Evolutionary conservation across 331 rosid genomes (phyloP).

Genomic region (Malus hybrid): DNA sequence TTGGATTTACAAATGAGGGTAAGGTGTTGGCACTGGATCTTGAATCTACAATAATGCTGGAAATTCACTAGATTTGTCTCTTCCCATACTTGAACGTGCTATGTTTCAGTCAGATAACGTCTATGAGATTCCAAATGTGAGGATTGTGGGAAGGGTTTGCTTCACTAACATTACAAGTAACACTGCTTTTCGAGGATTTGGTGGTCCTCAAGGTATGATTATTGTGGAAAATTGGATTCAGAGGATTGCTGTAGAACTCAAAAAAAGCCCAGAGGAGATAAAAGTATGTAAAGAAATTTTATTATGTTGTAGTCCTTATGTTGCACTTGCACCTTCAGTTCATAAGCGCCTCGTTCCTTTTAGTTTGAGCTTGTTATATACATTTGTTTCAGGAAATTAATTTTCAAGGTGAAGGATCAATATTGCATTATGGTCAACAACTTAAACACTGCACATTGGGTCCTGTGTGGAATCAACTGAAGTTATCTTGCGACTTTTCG

Average conservation of each 20-base stretch:
- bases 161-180: conserved; percentile 82
- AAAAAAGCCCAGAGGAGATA: conserved; percentile 78
- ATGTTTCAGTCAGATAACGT: conserved; percentile 94
- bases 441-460: conserved; percentile 65
- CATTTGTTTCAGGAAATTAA: conserved; percentile 59
- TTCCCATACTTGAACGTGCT: conserved; percentile 88
- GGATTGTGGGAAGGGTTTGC: conserved; percentile 73
- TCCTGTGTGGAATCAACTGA: conserved; percentile 67
- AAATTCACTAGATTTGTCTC: conserved; percentile 85
- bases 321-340: conserved; percentile 7
- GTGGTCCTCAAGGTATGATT: conserved; percentile 99
- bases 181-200: conserved; percentile 98
- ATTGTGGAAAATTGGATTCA: conserved; percentile 93
- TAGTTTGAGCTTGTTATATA: conserved; percentile 16
- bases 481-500: conserved; percentile 58
- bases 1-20: conserved; percentile 92
- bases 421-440: conserved; percentile 74
- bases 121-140: conserved; percentile 89
- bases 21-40: conserved; percentile 83
- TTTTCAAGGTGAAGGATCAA: conserved; percentile 85
- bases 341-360: conserved; percentile 2
- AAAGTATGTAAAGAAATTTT: conserved; percentile 38
- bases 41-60: conserved; percentile 85
- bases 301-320: background rate
- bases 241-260: conserved; percentile 71